Conservation (phyloP, 805 yeast species). For the Hanseniaspora vineae region DNA sequence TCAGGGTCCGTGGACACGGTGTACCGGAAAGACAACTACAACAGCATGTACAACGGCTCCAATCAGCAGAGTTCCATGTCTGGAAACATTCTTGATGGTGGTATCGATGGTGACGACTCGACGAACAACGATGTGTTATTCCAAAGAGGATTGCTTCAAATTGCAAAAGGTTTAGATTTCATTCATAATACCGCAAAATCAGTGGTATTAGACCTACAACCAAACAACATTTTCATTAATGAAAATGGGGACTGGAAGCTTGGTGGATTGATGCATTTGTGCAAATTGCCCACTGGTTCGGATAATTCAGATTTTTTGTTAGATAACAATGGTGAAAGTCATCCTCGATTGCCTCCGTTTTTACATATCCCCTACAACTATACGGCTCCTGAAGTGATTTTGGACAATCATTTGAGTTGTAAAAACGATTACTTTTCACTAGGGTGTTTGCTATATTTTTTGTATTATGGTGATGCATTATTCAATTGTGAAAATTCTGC, state of each 20-base stretch:
- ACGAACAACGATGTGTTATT: conserved; percentile 33
- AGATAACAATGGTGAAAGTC: conserved; percentile 42
- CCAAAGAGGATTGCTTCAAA: conserved; percentile 71
- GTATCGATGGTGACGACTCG: not conserved
- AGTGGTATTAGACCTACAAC: conserved; percentile 69
- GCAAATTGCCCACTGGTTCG: conserved; percentile 35
- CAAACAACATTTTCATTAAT: conserved; percentile 63
- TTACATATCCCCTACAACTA: conserved; percentile 60
- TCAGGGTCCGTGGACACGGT: conserved; percentile 38
- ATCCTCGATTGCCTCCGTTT: conserved; percentile 63
- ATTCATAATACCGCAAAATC: conserved; percentile 64
- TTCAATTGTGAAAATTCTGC: conserved; percentile 39
- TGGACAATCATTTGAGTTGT: conserved; percentile 48
- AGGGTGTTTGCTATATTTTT: conserved; percentile 60
- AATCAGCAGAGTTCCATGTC: conserved; percentile 41
- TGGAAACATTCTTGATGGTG: conserved; percentile 5
- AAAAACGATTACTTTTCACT: conserved; percentile 76
- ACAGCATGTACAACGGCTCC: conserved; percentile 16
- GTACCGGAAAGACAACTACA: conserved; percentile 18
- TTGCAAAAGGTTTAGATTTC: conserved; percentile 68
- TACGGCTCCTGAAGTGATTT: conserved; percentile 72
- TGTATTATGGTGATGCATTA: conserved; percentile 46
- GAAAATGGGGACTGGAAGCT: conserved; percentile 91
- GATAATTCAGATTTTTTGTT: conserved; percentile 40
- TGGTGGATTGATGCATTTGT: conserved; percentile 52